Conservation (phyloP, 2,329 filamentous ascomycete genomes). For the Paraphaeosphaeria sporulosa region DNA sequence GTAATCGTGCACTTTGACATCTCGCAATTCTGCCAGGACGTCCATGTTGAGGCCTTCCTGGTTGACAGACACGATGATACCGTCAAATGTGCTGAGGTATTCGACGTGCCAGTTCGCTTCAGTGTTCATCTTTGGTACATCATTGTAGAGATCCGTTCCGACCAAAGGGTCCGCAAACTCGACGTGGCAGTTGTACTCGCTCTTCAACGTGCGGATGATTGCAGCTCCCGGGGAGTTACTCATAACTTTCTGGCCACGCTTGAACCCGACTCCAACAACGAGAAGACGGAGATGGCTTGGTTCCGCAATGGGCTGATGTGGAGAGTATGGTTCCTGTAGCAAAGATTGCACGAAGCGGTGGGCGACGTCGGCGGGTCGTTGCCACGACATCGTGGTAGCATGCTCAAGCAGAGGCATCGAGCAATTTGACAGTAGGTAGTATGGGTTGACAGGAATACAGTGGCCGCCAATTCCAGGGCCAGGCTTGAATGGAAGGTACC, state of each 20-base stretch:
- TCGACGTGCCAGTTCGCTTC: constrained; percentile 48
- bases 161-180: constrained; percentile 57
- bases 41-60: constrained; percentile 55
- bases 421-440: constrained; percentile 57
- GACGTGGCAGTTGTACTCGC: constrained; percentile 51
- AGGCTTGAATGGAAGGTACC: constrained; percentile 59
- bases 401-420: constrained; percentile 56
- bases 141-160: constrained; percentile 50
- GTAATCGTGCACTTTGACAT: constrained; percentile 1
- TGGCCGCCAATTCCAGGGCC: constrained; percentile 63
- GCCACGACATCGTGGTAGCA: constrained; percentile 55
- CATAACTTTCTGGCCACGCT: constrained; percentile 57
- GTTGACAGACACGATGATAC: constrained; percentile 55
- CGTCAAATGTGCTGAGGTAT: constrained; percentile 53
- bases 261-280: constrained; percentile 62
- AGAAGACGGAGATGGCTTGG: constrained; percentile 53
- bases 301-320: neutral
- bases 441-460: constrained; percentile 65
- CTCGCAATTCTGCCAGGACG: constrained; percentile 25
- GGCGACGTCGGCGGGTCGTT: constrained; percentile 49
- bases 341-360: constrained; percentile 19
- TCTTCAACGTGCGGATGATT: constrained; percentile 45
- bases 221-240: constrained; percentile 59
- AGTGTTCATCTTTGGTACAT: constrained; percentile 50
- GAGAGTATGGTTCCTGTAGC: constrained; percentile 5